These are phyloP conservation scores for Pseudozyma pruni DNA, from an alignment of 1,284 basidiomycete genomes.

Conservation along the genomic window DNA sequence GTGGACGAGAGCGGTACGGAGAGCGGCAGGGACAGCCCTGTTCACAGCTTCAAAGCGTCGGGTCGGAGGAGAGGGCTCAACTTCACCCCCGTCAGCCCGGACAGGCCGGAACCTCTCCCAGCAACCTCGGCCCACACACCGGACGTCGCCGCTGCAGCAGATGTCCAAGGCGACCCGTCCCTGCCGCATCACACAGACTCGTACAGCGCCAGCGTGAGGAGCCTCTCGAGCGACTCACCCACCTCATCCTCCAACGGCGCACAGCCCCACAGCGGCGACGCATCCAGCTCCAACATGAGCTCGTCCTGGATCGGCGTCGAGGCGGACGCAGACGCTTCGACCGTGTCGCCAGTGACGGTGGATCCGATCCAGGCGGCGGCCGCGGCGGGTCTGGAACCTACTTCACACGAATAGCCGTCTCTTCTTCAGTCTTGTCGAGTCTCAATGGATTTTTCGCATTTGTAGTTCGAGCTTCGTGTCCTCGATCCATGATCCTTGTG, in stretches of 20 bases:
- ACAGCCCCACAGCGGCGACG: conserved; percentile 6
- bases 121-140: neutral
- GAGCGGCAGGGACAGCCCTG: conserved; percentile 47
- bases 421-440: no score
- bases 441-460: no score
- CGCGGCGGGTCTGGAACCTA: conserved; percentile 27
- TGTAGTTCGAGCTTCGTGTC: no score
- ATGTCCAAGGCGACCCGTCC: neutral
- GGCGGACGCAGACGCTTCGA: neutral
- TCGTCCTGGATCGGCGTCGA: conserved; percentile 48
- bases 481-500: no score
- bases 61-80: conserved; percentile 34
- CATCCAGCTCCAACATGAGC: conserved; percentile 29
- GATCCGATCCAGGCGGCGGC: conserved; percentile 16
- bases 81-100: conserved; percentile 42
- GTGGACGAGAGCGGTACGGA: conserved; percentile 56
- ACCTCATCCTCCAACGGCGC: conserved; percentile 16
- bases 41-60: conserved; percentile 9
- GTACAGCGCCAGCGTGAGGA: conserved; percentile 27
- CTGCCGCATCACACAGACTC: neutral
- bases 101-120: neutral
- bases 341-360: conserved; percentile 1
- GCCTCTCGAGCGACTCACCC: conserved; percentile 27
- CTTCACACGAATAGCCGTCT: conserved; percentile 3
- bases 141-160: neutral